Conservation (phyloP, 805 yeast species). For the Hanseniaspora valbyensis region DNA sequence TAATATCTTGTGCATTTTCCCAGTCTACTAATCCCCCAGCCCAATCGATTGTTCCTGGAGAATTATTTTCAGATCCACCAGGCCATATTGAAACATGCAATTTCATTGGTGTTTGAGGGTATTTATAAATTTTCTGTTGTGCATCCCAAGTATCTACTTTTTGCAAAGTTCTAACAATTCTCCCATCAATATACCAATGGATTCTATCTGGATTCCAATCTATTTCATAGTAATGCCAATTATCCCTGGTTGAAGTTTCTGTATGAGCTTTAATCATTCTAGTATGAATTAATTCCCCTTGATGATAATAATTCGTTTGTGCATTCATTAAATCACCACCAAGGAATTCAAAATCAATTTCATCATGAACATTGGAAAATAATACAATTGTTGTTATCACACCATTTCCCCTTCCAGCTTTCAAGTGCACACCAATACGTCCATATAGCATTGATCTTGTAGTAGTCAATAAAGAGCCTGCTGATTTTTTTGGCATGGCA, state of each 20-base stretch:
- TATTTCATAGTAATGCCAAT: slow-evolving; percentile 63
- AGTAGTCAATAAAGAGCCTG: slow-evolving; percentile 72
- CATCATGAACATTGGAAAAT: slow-evolving; percentile 80
- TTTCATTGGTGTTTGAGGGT: slow-evolving; percentile 67
- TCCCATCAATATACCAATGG: slow-evolving; percentile 65
- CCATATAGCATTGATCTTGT: slow-evolving; percentile 80
- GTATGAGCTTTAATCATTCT: slow-evolving; percentile 31
- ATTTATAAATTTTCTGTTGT: slow-evolving; percentile 41
- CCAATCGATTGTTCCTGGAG: slow-evolving; percentile 63
- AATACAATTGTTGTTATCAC: slow-evolving; percentile 76
- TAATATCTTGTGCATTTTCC: slow-evolving; percentile 58
- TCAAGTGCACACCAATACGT: slow-evolving; percentile 52
- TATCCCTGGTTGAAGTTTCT: slow-evolving; percentile 43
- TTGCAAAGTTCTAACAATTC: slow-evolving; percentile 48
- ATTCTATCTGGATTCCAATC: slow-evolving; percentile 72
- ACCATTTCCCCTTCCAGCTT: slow-evolving; percentile 65
- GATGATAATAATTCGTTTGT: slow-evolving; percentile 71
- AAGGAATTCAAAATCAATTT: slow-evolving; percentile 77
- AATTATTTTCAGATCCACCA: slow-evolving; percentile 46
- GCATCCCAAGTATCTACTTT: slow-evolving; percentile 54
- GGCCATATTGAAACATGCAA: slow-evolving; percentile 74
- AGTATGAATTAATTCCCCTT: slow-evolving; percentile 60
- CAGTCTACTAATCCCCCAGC: slow-evolving; percentile 84
- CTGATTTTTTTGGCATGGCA: slow-evolving; percentile 65
- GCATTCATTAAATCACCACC: slow-evolving; percentile 58